Evolutionary conservation across 2,329 filamentous ascomycete species (phyloP), one percentile per base, ranked within the genome.

Genomic region (Ceratocystis variospora): DNA sequence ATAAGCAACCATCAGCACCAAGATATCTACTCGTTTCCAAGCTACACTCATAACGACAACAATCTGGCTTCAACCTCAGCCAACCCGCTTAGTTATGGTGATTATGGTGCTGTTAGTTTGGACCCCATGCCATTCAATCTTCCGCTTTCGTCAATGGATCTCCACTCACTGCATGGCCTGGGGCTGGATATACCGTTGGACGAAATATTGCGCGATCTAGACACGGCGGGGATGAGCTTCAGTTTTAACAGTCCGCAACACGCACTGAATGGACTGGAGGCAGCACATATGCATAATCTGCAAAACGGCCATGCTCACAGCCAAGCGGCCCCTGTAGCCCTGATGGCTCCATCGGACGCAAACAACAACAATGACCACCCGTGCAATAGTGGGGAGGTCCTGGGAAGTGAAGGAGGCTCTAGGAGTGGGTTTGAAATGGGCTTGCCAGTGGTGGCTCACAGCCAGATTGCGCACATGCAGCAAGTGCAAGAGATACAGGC

Each of bases 381-480:
- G 17, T 22, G 48, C n/a, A 53, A 17, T n/a, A n/a, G 28, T 3
- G 28, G 1, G 5, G 28, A 4, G 8, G 28, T 15, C 37, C 37
- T 1, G 3, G 37, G 3, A 41, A 41, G 37, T 3, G 10, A 41
- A 3, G 55, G 55, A 31, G 55, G 28, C 55, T n/a, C 7, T 63
- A 46, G 44, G 3, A 48, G 53, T 5, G 45, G 45, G 62, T 63
- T 50, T 37, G 44, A 63, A 46, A 50, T 50, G 45, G 62, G 62
- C 4, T 31, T 63, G 62, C 63, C 63, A 17, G 22, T 65, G 53
- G 53, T 53, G 53, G 63, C 63, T 2, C 53, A 59, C 33, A 61
- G 53, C 10, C 63, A 65, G 41, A 59, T 65, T 45, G 53, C 44
- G 31, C 63, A 65, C 44, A 65, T 65, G 37, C 63, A 65, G n/a